Base-by-base conservation (phyloP, 2,329 filamentous ascomycete genomes). In the Thyridium curvatum region DNA sequence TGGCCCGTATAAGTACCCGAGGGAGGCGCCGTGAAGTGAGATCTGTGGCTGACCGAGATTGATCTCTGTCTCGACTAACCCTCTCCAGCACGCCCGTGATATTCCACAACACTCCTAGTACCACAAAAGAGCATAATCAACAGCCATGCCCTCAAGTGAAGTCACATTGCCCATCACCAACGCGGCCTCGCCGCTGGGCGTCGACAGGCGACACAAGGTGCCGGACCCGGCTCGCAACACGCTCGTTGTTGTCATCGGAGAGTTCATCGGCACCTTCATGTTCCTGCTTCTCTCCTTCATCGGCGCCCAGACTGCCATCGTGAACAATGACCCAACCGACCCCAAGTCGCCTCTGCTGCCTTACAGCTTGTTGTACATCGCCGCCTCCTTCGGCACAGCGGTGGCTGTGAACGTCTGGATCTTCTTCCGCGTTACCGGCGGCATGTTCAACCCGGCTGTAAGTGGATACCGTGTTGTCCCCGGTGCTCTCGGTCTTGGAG, bases 351-450 rank as follows among this genome's bases (percentile, higher is more conserved):
- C 54, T 26, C 51, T 76, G 29, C 49, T 77, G 15, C 21, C 21
- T 10, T 26, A 6, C 21, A 26, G 21, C 21, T 26, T 26, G 21
- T 10, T 26, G 6, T 75, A 70, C 49, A 69, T 77, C 43, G 66
- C 70, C 26, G 48, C 69, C 1, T 59, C 64, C 28, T 77, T 77
- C 38, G 71, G 71, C 12, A 55, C 70, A 8, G 65, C 71, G 3
- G 52, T 79, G 16, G 62, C 68, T 2, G 66, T 73, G 40, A 76
- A 71, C 39, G 72, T 74, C 8, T 78, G 72, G 72, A 63, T 72
- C 17, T 78, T 77, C 50, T 78, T 66, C 48, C 65, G 74, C 32
- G 62, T 78, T 16, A 72, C 65, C 3, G 69, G 69, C 29, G 69
- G 69, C 35, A 62, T 71, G 54, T 72, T 73, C 43, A 73, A 73